Conservation (phyloP, 179 eudicot species). For the Sideroxylon spinosum region DNA sequence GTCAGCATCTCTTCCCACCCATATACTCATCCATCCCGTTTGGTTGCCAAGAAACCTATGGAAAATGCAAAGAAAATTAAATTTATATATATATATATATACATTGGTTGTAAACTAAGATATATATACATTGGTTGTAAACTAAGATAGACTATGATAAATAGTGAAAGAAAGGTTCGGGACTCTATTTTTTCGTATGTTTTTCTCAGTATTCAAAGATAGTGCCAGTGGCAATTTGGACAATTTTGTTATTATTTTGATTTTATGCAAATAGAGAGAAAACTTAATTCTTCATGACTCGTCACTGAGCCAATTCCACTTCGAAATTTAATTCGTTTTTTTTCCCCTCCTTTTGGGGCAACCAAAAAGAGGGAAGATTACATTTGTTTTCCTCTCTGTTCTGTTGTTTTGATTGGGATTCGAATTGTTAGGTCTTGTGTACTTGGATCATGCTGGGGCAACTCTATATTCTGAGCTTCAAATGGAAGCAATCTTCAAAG, state of each 20-base stretch:
- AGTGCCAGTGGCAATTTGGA: neutral
- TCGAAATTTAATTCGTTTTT: neutral
- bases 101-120: neutral
- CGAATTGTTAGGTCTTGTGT: conserved; percentile 51
- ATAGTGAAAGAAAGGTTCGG: neutral
- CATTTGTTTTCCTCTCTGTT: neutral
- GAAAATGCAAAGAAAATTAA: neutral
- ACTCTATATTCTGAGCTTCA: conserved; percentile 87
- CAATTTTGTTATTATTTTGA: neutral
- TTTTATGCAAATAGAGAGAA: neutral
- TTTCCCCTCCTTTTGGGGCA: neutral
- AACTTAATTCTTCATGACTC: neutral
- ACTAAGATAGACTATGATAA: neutral
- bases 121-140: neutral
- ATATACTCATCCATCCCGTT: neutral
- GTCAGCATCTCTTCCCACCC: conserved; percentile 18
- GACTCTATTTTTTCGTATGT: neutral
- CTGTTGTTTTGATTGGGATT: conserved; percentile 7
- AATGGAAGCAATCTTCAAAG: conserved; percentile 79
- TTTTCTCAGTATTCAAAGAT: conserved; percentile 4
- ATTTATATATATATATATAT: neutral
- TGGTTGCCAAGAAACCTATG: neutral
- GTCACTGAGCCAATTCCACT: neutral
- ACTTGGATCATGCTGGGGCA: conserved; percentile 97
- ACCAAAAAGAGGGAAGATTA: neutral